A percentile compares a stretch with the other conserved stretches of the same genome.
These are phyloP conservation scores for Escovopsis sp. DNA, from an alignment of 2,329 filamentous ascomycete genomes.

Conservation along the genomic window DNA sequence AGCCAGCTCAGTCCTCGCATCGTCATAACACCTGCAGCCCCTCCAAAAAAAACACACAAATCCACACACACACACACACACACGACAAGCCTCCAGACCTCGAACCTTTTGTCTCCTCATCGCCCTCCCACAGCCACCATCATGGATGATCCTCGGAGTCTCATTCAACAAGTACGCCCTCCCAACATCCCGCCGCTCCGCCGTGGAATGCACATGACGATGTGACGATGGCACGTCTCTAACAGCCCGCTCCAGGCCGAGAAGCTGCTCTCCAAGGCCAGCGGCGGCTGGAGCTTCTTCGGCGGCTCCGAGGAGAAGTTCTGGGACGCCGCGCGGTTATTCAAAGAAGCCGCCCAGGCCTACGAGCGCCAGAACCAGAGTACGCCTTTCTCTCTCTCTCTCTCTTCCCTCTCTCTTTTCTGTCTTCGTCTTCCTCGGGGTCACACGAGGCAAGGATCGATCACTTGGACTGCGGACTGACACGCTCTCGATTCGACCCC, in stretches of 20 bases:
- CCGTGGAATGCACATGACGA: neutral
- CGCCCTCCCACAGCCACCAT: conserved; percentile 5
- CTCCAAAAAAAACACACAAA: neutral
- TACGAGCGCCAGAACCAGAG: conserved; percentile 79
- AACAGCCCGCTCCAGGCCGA: conserved; percentile 51
- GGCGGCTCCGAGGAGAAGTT: conserved; percentile 78
- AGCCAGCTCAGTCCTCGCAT: neutral
- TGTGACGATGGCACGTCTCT: neutral
- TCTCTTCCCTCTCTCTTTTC: neutral
- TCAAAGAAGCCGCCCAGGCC: conserved; percentile 77
- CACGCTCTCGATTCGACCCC: neutral
- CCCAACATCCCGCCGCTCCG: conserved; percentile 8
- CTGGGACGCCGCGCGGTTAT: conserved; percentile 77
- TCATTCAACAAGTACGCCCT: conserved; percentile 56
- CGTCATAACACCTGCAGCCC: conserved; percentile 3
- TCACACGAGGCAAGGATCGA: neutral
- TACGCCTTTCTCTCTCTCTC: conserved; percentile 23
- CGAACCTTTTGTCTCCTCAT: neutral
- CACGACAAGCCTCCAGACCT: neutral
- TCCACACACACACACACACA: neutral
- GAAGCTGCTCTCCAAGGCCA: conserved; percentile 60
- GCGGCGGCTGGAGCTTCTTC: conserved; percentile 78
- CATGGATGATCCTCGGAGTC: conserved; percentile 67
- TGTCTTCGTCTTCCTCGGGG: neutral
- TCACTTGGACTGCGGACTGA: neutral